These are phyloP conservation scores for Cinchona pubescens DNA, from an alignment of 257 asterid genomes.

Conservation along the genomic window DNA sequence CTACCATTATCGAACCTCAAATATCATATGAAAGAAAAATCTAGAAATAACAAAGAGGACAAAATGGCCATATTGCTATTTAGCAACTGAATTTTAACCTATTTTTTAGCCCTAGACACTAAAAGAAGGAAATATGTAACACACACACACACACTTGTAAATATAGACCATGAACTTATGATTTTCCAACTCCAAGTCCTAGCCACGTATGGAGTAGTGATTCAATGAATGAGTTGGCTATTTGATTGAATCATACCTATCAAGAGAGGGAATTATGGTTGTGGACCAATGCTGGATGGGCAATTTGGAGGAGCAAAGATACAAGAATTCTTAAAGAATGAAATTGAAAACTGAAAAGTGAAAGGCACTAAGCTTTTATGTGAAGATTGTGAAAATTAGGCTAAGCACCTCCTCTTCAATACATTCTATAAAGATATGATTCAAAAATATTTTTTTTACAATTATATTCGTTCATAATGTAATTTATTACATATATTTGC, in stretches of 20 bases:
- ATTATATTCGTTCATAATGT: too few relatives aligned
- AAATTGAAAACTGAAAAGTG: neutral
- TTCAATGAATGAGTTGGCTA: neutral
- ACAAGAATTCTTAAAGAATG: neutral
- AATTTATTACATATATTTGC: too few relatives aligned
- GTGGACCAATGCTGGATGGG: slow-evolving; percentile 10
- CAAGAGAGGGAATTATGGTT: neutral
- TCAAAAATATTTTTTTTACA: too few relatives aligned
- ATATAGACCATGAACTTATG: neutral
- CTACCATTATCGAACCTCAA: too few relatives aligned
- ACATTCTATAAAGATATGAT: too few relatives aligned
- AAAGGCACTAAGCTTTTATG: neutral
- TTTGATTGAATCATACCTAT: neutral
- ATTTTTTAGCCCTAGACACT: neutral
- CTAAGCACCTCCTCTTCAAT: too few relatives aligned
- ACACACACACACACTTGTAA: too few relatives aligned
- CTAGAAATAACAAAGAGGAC: too few relatives aligned
- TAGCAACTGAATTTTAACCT: neutral
- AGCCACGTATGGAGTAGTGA: neutral
- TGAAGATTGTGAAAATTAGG: neutral
- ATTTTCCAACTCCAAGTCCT: neutral
- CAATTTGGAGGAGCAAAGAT: neutral
- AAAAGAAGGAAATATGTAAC: neutral
- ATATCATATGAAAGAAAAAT: neutral
- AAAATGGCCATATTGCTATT: neutral